Evolutionary conservation across 345 rosid genomes (phyloP), one percentile per base, ranked within the genome.

Genomic region (Garcia nutans): DNA sequence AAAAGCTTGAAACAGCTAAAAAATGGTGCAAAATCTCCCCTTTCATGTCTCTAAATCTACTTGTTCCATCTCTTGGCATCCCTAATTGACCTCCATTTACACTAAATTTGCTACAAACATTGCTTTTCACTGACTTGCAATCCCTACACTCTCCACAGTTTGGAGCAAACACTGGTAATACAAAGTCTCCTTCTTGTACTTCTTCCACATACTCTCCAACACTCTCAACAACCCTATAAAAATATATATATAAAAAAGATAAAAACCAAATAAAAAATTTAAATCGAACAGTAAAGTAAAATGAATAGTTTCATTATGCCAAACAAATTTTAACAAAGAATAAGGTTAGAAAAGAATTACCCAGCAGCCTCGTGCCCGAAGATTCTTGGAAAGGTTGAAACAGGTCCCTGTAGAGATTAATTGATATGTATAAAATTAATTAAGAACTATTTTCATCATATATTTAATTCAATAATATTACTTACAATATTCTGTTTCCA

Each of bases 321-420:
- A 37, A 3, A 37, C 41, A 37, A 33, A 33, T 37, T 37, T 37
- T 37, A 0, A 37, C 5, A 37, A 37, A 37, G 41, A 37, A 37
- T 20, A 37, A 10, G 61, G 5, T 20, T 64, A 16, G 49, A 28
- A 28, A 28, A 28, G 31, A 28, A 49, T 22, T 66, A 91, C 97
- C 96, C 93, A 65, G 80, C 86, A 2, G 97, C 95, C 84, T 93
- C 92, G 42, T 93, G 97, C 24, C 95, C 97, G 5, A 93, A 58
- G 56, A 93, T 88, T 79, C 85, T 87, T 2, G 94, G 97, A 76
- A 86, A 87, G 31, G 50, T 15, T 13, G 85, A 74, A 47, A 61
- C 0, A 0, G 96, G 91, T 52, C 81, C 87, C 96, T 87, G 71
- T 1, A 85, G 47, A 68, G 50, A 10, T 0, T 61, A 60, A 15